phyloP scores from a whole-genome alignment of 2,329 filamentous ascomycete species.

The Neobulgaria alba region DNA sequence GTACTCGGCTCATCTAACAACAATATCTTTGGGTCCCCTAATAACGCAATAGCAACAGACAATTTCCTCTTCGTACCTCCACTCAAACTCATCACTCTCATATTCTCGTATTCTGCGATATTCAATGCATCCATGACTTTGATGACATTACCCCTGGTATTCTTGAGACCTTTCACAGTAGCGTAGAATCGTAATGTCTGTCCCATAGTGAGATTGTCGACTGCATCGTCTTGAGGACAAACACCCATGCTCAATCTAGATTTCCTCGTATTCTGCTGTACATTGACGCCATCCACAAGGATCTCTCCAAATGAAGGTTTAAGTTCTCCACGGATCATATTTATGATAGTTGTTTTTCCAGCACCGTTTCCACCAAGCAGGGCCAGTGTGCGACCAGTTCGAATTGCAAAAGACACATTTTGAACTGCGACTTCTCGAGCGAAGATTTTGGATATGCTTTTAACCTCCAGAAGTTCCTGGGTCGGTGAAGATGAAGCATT shows the following conservation, averaged over 20 bases:
- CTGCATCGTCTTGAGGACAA: constrained; percentile 30
- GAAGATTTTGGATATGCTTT: constrained; percentile 52
- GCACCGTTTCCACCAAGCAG: constrained; percentile 59
- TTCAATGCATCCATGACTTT: constrained; percentile 25
- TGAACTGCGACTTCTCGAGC: constrained; percentile 51
- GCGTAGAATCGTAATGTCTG: constrained; percentile 29
- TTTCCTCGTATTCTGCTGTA: constrained; percentile 28
- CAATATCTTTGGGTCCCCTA: constrained; percentile 27
- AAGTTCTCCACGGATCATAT: constrained; percentile 55
- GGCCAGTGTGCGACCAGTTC: constrained; percentile 52
- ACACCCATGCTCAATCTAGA: constrained; percentile 25
- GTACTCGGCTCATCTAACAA: constrained; percentile 29
- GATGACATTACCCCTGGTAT: constrained; percentile 23
- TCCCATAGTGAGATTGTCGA: constrained; percentile 28
- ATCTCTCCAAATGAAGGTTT: constrained; percentile 50
- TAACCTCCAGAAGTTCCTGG: constrained; percentile 46
- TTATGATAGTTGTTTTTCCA: constrained; percentile 57
- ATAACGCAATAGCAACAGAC: constrained; percentile 28
- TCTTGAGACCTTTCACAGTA: constrained; percentile 26
- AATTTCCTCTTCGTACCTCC: constrained; percentile 29
- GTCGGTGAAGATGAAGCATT: constrained; percentile 17
- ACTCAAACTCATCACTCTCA: constrained; percentile 23
- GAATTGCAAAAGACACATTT: constrained; percentile 55
- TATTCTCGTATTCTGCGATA: constrained; percentile 21
- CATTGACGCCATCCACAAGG: constrained; percentile 49